phyloP scores from a whole-genome alignment of 139 green algal genomes.

The Marvania coccoides region DNA sequence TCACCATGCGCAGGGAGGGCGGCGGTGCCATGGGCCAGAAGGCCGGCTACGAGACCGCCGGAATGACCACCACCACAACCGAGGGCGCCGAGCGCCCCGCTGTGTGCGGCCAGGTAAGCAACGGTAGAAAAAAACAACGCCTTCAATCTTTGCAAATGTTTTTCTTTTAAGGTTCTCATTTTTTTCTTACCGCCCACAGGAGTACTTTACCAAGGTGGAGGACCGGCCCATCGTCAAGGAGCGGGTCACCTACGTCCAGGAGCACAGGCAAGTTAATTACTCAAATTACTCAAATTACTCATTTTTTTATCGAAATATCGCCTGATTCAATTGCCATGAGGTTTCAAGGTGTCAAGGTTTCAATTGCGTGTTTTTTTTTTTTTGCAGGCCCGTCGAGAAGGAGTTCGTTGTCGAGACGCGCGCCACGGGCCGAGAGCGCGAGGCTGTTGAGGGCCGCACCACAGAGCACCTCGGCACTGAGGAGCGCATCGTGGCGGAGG shows the following conservation, averaged over 20 bases:
- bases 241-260: constrained; percentile 4
- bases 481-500: constrained; percentile 8
- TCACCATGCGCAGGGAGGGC: constrained; percentile 15
- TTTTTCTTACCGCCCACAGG: too few relatives aligned
- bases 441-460: background rate
- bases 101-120: constrained; percentile 9
- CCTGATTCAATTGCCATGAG: too few relatives aligned
- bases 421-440: constrained; percentile 14
- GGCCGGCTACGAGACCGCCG: background rate
- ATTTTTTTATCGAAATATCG: background rate
- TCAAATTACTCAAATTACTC: background rate
- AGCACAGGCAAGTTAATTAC: background rate
- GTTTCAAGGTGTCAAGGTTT: too few relatives aligned
- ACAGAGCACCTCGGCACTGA: constrained; percentile 11
- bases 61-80: background rate
- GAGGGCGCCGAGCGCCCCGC: background rate
- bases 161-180: too few relatives aligned
- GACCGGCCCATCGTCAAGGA: constrained; percentile 28
- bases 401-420: constrained; percentile 33
- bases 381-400: constrained; percentile 21
- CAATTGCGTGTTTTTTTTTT: too few relatives aligned
- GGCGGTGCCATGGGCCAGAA: background rate
- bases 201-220: constrained; percentile 28
- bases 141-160: too few relatives aligned
- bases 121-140: too few relatives aligned